Percentiles rank a stretch among this genome's conserved stretches.
Conservation (phyloP, 441 rosid species). For the Corymbia citriodora region DNA sequence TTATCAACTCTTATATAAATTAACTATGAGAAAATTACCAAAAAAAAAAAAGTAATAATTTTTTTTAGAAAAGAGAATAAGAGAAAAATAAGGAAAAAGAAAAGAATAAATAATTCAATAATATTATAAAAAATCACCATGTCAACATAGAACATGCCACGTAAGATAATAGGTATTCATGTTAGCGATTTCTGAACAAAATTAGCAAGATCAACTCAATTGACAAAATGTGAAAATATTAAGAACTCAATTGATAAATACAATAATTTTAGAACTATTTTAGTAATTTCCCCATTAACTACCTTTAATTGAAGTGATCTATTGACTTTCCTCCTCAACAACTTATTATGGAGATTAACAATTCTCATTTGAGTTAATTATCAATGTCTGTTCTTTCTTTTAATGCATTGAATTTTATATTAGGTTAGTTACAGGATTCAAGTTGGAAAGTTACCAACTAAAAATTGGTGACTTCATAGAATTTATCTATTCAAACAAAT, state of each 20-base stretch:
- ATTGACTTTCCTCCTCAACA: neutral
- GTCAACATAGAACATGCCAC: accelerated
- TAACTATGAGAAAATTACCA: neutral
- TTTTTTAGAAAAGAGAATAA: neutral
- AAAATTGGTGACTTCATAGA: too few relatives aligned
- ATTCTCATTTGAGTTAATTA: neutral
- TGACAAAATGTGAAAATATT: too few relatives aligned
- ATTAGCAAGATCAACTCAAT: accelerated
- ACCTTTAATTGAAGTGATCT: neutral
- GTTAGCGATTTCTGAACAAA: accelerated
- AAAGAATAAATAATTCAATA: too few relatives aligned
- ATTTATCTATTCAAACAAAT: too few relatives aligned
- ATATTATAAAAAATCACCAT: too few relatives aligned
- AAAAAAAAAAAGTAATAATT: too few relatives aligned
- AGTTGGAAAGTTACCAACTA: too few relatives aligned
- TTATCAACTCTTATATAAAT: neutral
- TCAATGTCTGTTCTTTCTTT: too few relatives aligned
- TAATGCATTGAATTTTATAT: too few relatives aligned
- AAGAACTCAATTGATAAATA: too few relatives aligned
- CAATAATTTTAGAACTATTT: too few relatives aligned
- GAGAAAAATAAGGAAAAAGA: neutral
- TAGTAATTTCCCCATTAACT: neutral
- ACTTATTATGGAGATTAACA: neutral
- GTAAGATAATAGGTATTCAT: accelerated
- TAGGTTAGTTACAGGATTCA: too few relatives aligned